Conservation (phyloP, 2,329 filamentous ascomycete species). For the Blumeriella jaapii region DNA sequence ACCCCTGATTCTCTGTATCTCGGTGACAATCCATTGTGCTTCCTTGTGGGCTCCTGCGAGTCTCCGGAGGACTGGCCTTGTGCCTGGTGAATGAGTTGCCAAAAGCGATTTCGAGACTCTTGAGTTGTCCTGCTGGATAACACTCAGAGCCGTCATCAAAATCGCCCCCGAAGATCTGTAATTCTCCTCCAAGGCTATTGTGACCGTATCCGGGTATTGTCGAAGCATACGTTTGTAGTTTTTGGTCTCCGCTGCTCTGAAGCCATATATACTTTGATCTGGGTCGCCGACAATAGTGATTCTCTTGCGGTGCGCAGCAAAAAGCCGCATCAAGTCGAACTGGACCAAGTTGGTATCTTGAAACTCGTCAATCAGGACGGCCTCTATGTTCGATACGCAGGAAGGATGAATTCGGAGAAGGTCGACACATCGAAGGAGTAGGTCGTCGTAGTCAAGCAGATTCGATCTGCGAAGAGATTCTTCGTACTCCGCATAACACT, state of each 20-base stretch:
- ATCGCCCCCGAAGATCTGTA: constrained; percentile 87
- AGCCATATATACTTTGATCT: constrained; percentile 96
- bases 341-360: constrained; percentile 95
- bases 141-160: constrained; percentile 62
- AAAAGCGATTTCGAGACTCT: constrained; percentile 71
- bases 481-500: constrained; percentile 71
- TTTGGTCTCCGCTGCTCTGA: constrained; percentile 82
- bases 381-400: constrained; percentile 81
- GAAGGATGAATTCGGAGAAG: constrained; percentile 61
- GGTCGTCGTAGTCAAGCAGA: constrained; percentile 86
- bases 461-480: constrained; percentile 63
- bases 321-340: constrained; percentile 84
- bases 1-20: constrained; percentile 59
- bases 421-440: constrained; percentile 73
- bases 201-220: constrained; percentile 66
- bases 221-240: constrained; percentile 71
- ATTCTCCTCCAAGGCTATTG: constrained; percentile 83
- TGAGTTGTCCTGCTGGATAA: constrained; percentile 81
- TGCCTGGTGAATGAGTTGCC: constrained; percentile 69
- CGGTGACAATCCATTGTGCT: constrained; percentile 78
- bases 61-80: constrained; percentile 67
- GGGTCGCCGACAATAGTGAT: constrained; percentile 95
- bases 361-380: constrained; percentile 92
- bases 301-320: constrained; percentile 59
- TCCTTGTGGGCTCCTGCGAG: constrained; percentile 61